Percentiles rank a stretch among this genome's conserved stretches.
Conservation (phyloP, 208 protist species). For the Leishmania amazonensis region DNA sequence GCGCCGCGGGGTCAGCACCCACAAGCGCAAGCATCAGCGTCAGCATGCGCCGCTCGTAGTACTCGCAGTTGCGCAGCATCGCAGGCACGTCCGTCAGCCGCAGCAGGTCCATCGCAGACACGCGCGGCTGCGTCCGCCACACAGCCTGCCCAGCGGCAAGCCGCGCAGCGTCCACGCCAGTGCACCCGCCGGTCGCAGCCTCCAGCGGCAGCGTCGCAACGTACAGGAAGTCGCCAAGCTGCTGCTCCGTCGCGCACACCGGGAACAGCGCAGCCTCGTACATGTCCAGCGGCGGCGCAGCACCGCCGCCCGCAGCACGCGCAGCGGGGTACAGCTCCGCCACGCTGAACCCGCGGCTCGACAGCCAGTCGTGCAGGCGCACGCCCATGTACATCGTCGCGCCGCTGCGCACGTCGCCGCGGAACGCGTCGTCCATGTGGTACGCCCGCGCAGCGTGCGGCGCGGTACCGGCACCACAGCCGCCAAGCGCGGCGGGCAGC, state of each 20-base stretch:
- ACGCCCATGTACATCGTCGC: conserved; percentile 38
- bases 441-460: conserved; percentile 41
- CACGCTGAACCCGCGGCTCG: conserved; percentile 21
- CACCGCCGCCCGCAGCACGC: background rate
- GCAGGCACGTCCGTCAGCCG: conserved; percentile 28
- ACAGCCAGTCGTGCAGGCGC: conserved; percentile 37
- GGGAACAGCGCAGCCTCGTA: conserved; percentile 41
- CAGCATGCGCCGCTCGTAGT: conserved; percentile 39
- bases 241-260: conserved; percentile 26
- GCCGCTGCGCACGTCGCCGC: conserved; percentile 22
- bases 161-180: conserved; percentile 12
- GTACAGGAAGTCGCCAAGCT: conserved; percentile 37
- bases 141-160: conserved; percentile 22
- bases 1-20: background rate
- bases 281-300: conserved; percentile 22
- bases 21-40: conserved; percentile 29
- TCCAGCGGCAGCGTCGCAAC: conserved; percentile 20
- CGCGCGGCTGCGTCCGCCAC: conserved; percentile 36
- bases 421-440: conserved; percentile 43
- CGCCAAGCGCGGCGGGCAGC: background rate
- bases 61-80: conserved; percentile 29
- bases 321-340: conserved; percentile 21
- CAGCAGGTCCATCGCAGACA: conserved; percentile 48
- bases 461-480: background rate
- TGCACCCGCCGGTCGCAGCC: conserved; percentile 1